Base-by-base conservation (phyloP, 2,329 filamentous ascomycete species). In the Periglandula ipomoeae region DNA sequence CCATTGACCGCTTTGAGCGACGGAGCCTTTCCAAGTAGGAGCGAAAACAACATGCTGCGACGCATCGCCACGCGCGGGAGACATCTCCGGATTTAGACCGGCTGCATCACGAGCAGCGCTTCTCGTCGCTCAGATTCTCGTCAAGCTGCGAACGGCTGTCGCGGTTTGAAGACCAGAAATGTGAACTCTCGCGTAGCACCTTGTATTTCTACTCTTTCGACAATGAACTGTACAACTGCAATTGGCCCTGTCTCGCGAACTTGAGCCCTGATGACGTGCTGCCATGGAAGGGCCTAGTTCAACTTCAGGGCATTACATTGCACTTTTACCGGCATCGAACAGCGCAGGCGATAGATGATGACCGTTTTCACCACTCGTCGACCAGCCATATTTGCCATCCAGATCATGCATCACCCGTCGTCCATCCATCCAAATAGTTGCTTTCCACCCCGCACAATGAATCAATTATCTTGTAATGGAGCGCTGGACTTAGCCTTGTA, bases 1-100 rank as follows among this genome's bases (percentile, higher is more conserved):
- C n/a, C 15, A 37, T 37, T 45, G 43, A 37, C 43, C 32, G 43
- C n/a, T 45, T 38, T 19, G 32, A 26, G 43, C 43, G 41, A 43
- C n/a, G 3, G n/a, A n/a, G n/a, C n/a, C n/a, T n/a, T n/a, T n/a
- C n/a, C n/a, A 32, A 32, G 11, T 15, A 32, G 3, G 11, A 32
- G 11, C 4, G 30, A 32, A 32, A 32, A 15, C 30, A 32, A 32
- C 30, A 11, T 32, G 5, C n/a, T 32, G 10, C 30, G 15, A 3
- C 10, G 30, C 30, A 32, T 15, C 10, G 30, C 30, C 30, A 32
- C 27, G 27, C 27, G 9, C 10, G 10, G 30, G 9, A 32, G 30
- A 32, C 30, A 32, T 32, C 10, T 32, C 30, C 10, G 30, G 4
- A 4, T 32, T 15, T 15, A 15, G 30, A 32, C 30, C 30, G 30